Conservation (phyloP, 225 moss, liverwort and hornwort genomes). For the Sphagnum contortum region DNA sequence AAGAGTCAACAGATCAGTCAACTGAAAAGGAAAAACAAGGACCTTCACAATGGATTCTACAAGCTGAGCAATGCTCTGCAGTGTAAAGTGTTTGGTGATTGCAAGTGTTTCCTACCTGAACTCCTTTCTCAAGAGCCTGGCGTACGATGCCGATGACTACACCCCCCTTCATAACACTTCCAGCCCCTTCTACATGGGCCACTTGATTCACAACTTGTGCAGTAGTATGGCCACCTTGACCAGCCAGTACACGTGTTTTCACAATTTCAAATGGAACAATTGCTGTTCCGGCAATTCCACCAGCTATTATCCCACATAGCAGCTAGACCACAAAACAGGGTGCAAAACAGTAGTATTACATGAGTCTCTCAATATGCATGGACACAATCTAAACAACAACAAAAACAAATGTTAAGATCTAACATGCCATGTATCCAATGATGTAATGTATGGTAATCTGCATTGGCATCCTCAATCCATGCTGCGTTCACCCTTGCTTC, state of each 20-base stretch:
- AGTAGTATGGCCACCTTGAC: constrained; percentile 58
- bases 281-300: constrained; percentile 51
- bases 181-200: constrained; percentile 50
- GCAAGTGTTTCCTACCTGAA: constrained; percentile 40
- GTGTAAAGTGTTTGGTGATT: too few relatives aligned
- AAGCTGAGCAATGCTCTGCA: too few relatives aligned
- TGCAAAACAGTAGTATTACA: neutral
- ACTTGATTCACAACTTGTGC: constrained; percentile 50
- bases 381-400: neutral
- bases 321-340: constrained; percentile 28
- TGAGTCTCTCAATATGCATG: neutral
- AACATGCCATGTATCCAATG: neutral
- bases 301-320: constrained; percentile 76
- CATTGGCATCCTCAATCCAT: neutral
- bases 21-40: too few relatives aligned
- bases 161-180: constrained; percentile 30
- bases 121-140: constrained; percentile 56
- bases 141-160: constrained; percentile 37
- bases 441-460: neutral
- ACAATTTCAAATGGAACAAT: constrained; percentile 53
- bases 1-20: too few relatives aligned
- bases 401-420: neutral
- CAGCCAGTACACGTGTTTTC: constrained; percentile 63
- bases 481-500: neutral
- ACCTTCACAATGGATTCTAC: too few relatives aligned